A percentile compares a stretch with the other conserved stretches of the same genome.
Conservation (phyloP, 805 yeast species). For the Starmerella floricola region DNA sequence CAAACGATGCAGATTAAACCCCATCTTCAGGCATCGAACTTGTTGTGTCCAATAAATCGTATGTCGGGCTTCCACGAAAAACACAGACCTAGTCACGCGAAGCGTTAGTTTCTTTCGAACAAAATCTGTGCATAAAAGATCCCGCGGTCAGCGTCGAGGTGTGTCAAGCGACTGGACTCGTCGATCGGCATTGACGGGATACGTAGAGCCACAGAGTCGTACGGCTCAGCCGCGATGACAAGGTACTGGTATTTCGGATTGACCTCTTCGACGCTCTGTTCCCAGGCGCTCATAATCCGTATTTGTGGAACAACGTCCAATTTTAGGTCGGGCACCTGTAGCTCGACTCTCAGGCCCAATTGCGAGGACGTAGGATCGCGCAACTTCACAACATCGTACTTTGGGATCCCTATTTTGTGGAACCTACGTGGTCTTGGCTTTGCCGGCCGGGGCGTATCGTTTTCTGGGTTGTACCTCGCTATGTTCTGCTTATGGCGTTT, state of each 20-base stretch:
- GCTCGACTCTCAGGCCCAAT: constrained; percentile 53
- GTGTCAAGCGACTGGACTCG: constrained; percentile 38
- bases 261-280: constrained; percentile 42
- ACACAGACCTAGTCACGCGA: too few relatives aligned
- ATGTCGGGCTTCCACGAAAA: too few relatives aligned
- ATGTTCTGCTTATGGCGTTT: constrained; percentile 67
- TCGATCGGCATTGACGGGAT: constrained; percentile 52
- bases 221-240: constrained; percentile 80
- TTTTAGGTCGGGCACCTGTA: constrained; percentile 43
- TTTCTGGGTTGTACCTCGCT: constrained; percentile 43
- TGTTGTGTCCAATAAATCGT: too few relatives aligned
- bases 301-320: constrained; percentile 45
- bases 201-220: constrained; percentile 65
- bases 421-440: constrained; percentile 24
- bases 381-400: constrained; percentile 53
- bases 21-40: too few relatives aligned
- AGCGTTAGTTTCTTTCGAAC: too few relatives aligned
- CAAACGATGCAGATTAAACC: too few relatives aligned
- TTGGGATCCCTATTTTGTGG: constrained; percentile 58
- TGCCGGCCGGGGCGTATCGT: constrained; percentile 14
- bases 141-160: constrained; percentile 52
- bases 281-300: constrained; percentile 68
- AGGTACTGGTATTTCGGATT: constrained; percentile 50
- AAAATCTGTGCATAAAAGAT: constrained; percentile 57
- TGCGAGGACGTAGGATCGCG: constrained; percentile 47